Percentiles rank a stretch among this genome's conserved stretches.
phyloP scores from a whole-genome alignment of 768 basidiomycete genomes.

The Psilocybe azurescens region DNA sequence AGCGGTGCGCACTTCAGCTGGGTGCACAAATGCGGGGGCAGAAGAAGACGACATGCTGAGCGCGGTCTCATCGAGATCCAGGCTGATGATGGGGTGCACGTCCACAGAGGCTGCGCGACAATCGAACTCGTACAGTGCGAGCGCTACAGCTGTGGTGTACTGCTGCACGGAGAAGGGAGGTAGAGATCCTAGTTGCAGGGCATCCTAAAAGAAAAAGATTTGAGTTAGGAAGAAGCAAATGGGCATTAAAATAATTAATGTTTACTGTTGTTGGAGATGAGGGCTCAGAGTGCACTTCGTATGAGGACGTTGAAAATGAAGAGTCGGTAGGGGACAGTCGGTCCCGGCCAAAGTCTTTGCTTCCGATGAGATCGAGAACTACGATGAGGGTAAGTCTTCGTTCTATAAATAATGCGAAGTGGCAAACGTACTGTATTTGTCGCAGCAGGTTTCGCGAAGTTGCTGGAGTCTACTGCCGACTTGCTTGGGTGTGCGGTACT shows the following conservation, averaged over 20 bases:
- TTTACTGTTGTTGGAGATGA: background rate
- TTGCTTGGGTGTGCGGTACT: slow-evolving; percentile 66
- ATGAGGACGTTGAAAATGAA: slow-evolving; percentile 1
- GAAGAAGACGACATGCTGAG: slow-evolving; percentile 17
- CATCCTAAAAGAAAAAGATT: no score
- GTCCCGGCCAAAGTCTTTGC: slow-evolving; percentile 15
- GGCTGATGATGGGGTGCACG: slow-evolving; percentile 21
- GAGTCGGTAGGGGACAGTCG: background rate
- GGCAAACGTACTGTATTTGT: slow-evolving; percentile 55
- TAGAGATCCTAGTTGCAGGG: background rate
- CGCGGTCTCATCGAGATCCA: slow-evolving; percentile 30
- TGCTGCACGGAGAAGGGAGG: background rate
- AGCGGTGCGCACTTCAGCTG: slow-evolving; percentile 17
- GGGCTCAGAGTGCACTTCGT: background rate
- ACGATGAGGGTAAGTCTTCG: background rate
- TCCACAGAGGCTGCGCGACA: slow-evolving; percentile 6
- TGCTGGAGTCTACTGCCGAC: slow-evolving; percentile 75
- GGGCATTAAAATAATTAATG: no score
- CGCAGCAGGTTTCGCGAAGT: slow-evolving; percentile 63
- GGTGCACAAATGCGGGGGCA: slow-evolving; percentile 16
- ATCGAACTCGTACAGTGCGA: slow-evolving; percentile 22
- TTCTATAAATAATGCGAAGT: background rate
- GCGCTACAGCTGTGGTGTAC: slow-evolving; percentile 1
- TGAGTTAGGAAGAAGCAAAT: no score
- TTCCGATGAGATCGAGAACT: slow-evolving; percentile 24